A percentile compares a stretch with the other conserved stretches of the same genome.
These are phyloP conservation scores for Misopates orontium DNA, from an alignment of 257 asterid genomes.

Conservation along the genomic window DNA sequence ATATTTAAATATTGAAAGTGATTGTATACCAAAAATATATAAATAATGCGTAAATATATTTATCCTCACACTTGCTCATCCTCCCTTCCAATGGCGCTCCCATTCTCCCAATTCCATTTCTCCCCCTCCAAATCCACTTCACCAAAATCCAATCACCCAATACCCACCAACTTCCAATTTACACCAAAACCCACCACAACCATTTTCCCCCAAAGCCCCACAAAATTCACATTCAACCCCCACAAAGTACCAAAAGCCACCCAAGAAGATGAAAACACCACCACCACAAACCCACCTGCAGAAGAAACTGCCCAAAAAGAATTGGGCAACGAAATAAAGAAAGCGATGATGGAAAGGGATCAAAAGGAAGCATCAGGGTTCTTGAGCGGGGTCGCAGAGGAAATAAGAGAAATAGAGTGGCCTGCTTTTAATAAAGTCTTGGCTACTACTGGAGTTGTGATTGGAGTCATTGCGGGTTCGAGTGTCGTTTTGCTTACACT, in stretches of 20 bases:
- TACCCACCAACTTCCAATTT: too few relatives aligned
- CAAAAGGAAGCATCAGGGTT: constrained; percentile 42
- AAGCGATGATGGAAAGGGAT: constrained; percentile 63
- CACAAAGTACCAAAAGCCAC: constrained; percentile 39
- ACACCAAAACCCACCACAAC: background rate
- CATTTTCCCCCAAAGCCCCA: constrained; percentile 15
- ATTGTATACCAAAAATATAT: too few relatives aligned
- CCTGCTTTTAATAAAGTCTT: constrained; percentile 75
- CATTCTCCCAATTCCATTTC: too few relatives aligned
- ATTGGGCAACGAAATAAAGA: constrained; percentile 69
- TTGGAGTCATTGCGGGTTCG: constrained; percentile 92
- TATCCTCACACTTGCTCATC: too few relatives aligned
- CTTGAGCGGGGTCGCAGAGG: constrained; percentile 71
- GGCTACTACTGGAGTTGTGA: constrained; percentile 85
- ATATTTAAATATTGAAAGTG: too few relatives aligned
- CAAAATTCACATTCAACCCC: constrained; percentile 28
- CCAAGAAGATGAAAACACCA: constrained; percentile 38
- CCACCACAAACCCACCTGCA: constrained; percentile 20
- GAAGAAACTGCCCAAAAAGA: constrained; percentile 36
- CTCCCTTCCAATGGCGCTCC: too few relatives aligned
- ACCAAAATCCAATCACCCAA: too few relatives aligned
- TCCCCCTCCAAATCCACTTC: too few relatives aligned
- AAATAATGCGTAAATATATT: too few relatives aligned
- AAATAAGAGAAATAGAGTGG: constrained; percentile 89
- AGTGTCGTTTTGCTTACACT: constrained; percentile 93